Evolutionary conservation across 257 asterid species (phyloP).

Genomic region (Vinca minor): DNA sequence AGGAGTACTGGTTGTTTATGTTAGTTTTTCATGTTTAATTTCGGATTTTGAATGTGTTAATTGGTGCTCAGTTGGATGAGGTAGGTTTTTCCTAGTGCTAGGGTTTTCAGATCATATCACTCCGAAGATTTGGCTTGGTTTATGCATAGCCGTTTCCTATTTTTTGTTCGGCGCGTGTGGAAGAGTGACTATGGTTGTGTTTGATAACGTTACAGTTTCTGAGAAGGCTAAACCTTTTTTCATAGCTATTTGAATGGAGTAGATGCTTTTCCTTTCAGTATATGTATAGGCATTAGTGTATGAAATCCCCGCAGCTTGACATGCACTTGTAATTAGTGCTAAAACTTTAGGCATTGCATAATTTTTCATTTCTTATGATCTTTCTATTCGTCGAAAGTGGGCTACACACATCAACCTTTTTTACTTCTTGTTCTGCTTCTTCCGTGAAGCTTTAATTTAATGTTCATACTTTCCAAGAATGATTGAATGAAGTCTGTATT

Average conservation of each 20-base stretch:
- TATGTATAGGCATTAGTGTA: not conserved
- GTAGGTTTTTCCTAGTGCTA: not conserved
- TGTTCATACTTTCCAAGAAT: not conserved
- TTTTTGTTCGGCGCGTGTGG: too few relatives aligned
- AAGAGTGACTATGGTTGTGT: too few relatives aligned
- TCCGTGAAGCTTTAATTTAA: not conserved
- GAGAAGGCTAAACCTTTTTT: not conserved
- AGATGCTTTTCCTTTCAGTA: not conserved
- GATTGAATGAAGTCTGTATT: not conserved
- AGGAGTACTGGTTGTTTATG: not conserved
- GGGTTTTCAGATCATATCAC: too few relatives aligned
- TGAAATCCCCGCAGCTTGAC: not conserved
- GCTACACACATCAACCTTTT: not conserved
- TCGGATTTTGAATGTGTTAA: not conserved
- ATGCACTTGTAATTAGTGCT: not conserved
- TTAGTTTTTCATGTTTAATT: not conserved
- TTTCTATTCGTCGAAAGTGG: not conserved
- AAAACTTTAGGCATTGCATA: not conserved
- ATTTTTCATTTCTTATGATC: not conserved
- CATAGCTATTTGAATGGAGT: not conserved
- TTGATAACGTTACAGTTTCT: too few relatives aligned
- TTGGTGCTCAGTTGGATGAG: not conserved
- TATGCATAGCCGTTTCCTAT: too few relatives aligned
- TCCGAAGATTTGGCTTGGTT: too few relatives aligned
- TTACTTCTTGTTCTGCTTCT: too few relatives aligned